These are phyloP conservation scores for Melaleuca alternifolia DNA, from an alignment of 345 rosid species.

Conservation along the genomic window DNA sequence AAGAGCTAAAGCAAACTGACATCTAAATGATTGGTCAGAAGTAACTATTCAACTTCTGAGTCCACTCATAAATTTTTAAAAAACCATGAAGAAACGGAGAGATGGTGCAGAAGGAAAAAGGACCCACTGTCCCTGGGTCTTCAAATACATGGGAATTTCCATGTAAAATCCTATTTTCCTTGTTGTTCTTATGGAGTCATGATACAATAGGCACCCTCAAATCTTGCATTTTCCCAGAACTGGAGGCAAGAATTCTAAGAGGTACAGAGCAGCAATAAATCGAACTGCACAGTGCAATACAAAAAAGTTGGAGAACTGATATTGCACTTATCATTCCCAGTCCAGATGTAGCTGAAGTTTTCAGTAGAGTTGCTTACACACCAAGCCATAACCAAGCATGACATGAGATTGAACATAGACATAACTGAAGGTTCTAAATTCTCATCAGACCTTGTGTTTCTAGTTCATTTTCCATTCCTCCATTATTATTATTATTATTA, in stretches of 20 bases:
- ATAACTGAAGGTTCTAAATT: background rate
- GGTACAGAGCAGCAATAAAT: background rate
- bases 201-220: no score
- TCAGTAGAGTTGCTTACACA: background rate
- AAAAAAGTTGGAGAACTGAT: background rate
- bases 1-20: background rate
- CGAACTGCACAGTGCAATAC: background rate
- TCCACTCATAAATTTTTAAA: background rate
- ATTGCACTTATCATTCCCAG: background rate
- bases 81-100: background rate
- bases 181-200: no score
- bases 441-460: background rate
- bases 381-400: background rate
- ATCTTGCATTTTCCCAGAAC: background rate
- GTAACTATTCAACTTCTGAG: background rate
- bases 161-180: background rate
- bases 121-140: rapidly evolving
- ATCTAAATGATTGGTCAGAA: background rate
- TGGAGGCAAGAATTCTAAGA: background rate
- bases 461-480: background rate
- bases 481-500: background rate
- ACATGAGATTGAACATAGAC: background rate
- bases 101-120: background rate
- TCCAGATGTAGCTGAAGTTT: background rate
- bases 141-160: background rate